Evolutionary conservation across 352 stramenopile genomes (phyloP), one percentile per base, ranked within the genome.

Genomic region (Pythium insidiosum): DNA sequence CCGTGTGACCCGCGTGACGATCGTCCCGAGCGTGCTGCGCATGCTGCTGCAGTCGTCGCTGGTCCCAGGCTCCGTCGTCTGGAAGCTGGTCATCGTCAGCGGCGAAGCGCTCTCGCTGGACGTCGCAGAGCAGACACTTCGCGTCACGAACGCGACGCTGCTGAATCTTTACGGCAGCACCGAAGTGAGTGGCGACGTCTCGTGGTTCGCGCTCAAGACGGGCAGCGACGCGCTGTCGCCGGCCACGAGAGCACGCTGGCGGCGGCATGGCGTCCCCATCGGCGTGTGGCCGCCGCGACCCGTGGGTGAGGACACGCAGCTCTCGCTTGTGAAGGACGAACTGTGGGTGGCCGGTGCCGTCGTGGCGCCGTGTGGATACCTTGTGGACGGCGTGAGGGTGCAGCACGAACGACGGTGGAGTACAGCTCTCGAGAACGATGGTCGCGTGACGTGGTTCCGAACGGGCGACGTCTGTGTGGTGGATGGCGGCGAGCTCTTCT

Each of bases 101-200:
- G 73, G 73, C 0, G 73, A 86, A 26, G 29, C 50, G 15, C 52
- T 86, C 15, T 31, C 47, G 0, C 24, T 75, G 20, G 44, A 48
- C 23, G 43, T 76, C 1, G 28, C 66, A 0, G 26, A 57, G 7
- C 25, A 66, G 34, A 25, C 63, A 2, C 54, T 41, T 3, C 24
- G 7, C 9, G 16, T 29, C 23, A 47, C 80, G 0, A 21, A 64
- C 0, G 40, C 57, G 2, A 65, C 40, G 6, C 40, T 86, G 3
- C 42, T 86, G 15, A 83, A 86, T 56, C 53, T 86, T 0, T 86
- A 83, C 26, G 73, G 69, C 19, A 83, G 70, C 46, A 83, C 73
- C 1, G 73, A 86, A 47, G 36, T 86, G 33, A 82, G 69, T 31
- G 73, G 73, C 2, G 73, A 86, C 42, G 48, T 83, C 35, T 77